Base-by-base conservation (phyloP, 352 stramenopile genomes). In the Globisporangium cederbergense region DNA sequence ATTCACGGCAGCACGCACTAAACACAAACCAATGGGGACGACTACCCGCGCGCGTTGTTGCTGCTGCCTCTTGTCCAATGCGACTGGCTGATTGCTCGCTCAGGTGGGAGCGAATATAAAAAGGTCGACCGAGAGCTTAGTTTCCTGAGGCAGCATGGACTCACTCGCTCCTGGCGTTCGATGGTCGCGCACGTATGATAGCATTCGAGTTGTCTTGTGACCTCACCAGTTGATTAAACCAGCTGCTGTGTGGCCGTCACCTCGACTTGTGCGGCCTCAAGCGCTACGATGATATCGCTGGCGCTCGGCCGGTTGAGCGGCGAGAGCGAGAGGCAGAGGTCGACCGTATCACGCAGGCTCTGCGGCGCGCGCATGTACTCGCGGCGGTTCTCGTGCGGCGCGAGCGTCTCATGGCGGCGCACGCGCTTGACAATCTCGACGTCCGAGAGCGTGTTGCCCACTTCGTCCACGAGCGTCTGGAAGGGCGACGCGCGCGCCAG, bases 401-500 rank as follows among this genome's bases (percentile, higher is more conserved):
- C 47, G n/a, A 86, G 54, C 57, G 50, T 58, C 9, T 86, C 71
- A 32, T 80, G 69, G 25, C 66, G 73, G 45, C 72, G 67, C 28
- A 81, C 60, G 58, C 74, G 74, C 62, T 75, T 53, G 14, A 79
- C 73, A 14, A 88, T 68, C 73, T 78, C 68, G 14, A 86, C 46
- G 60, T 88, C 79, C 46, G 79, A 74, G 59, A 84, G 67, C 4
- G 79, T 86, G 66, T 84, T 86, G 52, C 79, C 79, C 18, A 72
- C 30, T 55, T 74, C 58, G 32, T 84, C 69, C 32, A 86, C 51
- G 0, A 84, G 63, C 46, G 68, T 66, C 52, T 83, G 72, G 40
- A 84, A 90, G 16, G 79, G 81, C 60, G 70, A 60, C 16, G 68
- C 47, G 14, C 78, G 74, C 30, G 79, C 78, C 22, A 83, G 77